phyloP scores from a whole-genome alignment of 2,329 filamentous ascomycete genomes.

The Cylindrodendrum hubeiense region DNA sequence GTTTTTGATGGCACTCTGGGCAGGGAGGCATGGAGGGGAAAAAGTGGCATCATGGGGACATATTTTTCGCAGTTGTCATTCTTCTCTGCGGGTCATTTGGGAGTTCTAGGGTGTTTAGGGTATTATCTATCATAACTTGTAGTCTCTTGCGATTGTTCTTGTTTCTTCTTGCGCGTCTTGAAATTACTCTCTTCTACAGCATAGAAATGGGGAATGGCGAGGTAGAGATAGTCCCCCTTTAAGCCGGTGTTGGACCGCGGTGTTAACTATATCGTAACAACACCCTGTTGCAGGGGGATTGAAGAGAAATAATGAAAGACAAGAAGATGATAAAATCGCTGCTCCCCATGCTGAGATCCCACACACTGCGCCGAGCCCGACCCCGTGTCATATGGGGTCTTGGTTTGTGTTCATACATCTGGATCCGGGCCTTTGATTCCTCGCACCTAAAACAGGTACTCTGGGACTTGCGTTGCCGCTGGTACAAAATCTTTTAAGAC shows the following conservation, averaged over 20 bases:
- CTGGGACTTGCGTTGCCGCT: conserved; percentile 27
- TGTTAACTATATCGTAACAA: neutral
- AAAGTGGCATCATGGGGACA: conserved; percentile 16
- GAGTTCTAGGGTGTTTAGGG: conserved; percentile 28
- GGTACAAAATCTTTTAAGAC: conserved; percentile 38
- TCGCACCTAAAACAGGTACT: conserved; percentile 4
- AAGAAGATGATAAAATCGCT: neutral
- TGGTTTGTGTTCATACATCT: conserved; percentile 12
- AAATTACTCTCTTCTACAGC: neutral
- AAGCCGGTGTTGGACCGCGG: neutral
- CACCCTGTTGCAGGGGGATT: neutral
- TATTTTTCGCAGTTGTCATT: conserved; percentile 14
- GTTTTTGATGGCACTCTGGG: conserved; percentile 2
- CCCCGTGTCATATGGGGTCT: neutral
- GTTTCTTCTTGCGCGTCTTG: neutral
- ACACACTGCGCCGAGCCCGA: neutral
- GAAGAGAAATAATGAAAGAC: conserved; percentile 2
- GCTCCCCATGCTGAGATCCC: neutral
- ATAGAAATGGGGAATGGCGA: neutral
- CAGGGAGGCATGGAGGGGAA: conserved; percentile 1
- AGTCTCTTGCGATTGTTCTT: conserved; percentile 11
- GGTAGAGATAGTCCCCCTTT: neutral
- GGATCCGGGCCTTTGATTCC: neutral
- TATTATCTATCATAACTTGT: conserved; percentile 20
- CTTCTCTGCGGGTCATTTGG: conserved; percentile 19